Conservation (phyloP, 2,329 filamentous ascomycete species). For the Fusarium haematococcum region DNA sequence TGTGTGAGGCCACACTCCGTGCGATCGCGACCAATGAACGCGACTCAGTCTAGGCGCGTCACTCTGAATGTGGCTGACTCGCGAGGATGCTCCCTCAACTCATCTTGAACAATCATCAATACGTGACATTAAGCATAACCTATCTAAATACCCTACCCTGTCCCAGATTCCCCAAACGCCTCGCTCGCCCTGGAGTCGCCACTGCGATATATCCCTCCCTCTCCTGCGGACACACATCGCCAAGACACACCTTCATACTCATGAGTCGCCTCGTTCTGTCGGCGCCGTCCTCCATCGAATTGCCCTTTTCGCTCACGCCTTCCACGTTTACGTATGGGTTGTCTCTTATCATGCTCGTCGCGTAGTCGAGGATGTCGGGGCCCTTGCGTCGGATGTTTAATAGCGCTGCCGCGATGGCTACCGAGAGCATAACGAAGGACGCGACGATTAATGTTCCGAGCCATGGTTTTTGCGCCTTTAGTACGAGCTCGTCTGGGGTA, state of each 20-base stretch:
- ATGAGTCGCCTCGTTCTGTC: conserved; percentile 14
- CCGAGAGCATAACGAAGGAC: not conserved
- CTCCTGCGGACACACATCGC: conserved; percentile 8
- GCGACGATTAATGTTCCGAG: not conserved
- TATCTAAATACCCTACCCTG: conserved; percentile 2
- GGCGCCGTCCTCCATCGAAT: conserved; percentile 12
- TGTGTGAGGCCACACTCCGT: not conserved
- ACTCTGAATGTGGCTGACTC: not conserved
- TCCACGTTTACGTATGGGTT: conserved; percentile 11
- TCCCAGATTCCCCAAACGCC: not conserved
- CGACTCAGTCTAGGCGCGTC: not conserved
- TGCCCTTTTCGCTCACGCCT: not conserved
- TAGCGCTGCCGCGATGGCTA: not conserved
- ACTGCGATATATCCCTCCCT: conserved; percentile 14
- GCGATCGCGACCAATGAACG: not conserved
- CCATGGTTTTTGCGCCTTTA: conserved; percentile 1
- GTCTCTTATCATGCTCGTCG: conserved; percentile 9
- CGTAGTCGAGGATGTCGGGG: conserved; percentile 11
- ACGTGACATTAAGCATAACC: not conserved
- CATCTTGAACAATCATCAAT: not conserved
- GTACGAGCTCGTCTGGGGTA: not conserved
- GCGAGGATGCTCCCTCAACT: not conserved
- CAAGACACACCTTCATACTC: conserved; percentile 8
- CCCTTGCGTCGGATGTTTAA: conserved; percentile 9
- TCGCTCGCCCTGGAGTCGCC: not conserved